Percentiles rank a stretch among this genome's conserved stretches.
These are phyloP conservation scores for Stereocaulon alpinum DNA, from an alignment of 495 filamentous ascomycete genomes.

Conservation along the genomic window DNA sequence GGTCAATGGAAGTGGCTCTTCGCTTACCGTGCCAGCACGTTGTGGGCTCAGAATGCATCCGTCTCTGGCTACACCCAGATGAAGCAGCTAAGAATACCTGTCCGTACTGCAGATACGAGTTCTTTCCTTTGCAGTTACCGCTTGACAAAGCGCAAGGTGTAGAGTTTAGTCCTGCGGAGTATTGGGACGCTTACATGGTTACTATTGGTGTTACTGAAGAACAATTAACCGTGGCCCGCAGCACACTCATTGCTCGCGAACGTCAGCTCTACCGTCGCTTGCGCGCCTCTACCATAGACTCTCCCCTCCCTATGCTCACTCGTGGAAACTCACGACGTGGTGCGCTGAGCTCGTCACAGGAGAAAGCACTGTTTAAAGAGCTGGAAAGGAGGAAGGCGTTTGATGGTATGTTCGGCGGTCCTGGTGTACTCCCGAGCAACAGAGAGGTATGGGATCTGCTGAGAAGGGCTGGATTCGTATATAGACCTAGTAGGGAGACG, in stretches of 20 bases:
- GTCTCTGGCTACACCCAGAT: not conserved
- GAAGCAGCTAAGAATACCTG: not conserved
- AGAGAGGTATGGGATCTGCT: not conserved
- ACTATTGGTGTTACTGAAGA: not conserved
- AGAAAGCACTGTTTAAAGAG: not conserved
- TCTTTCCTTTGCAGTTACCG: not conserved
- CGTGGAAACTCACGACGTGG: no score
- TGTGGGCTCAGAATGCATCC: not conserved
- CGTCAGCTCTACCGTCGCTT: not conserved
- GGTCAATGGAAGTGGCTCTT: not conserved
- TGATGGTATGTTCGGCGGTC: not conserved
- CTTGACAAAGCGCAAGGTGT: not conserved
- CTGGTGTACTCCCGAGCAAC: no score
- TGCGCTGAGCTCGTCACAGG: not conserved
- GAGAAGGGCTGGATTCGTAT: not conserved
- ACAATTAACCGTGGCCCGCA: not conserved
- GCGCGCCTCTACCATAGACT: no score
- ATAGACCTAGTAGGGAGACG: not conserved
- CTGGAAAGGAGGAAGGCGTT: not conserved
- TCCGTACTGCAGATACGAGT: not conserved
- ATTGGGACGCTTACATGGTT: not conserved
- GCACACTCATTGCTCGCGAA: not conserved
- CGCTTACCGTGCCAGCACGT: slow-evolving; percentile 5
- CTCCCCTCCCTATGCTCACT: not conserved
- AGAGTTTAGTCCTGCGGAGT: not conserved